Evolutionary conservation across 2,329 filamentous ascomycete species (phyloP).

Genomic region (Magnaporthales sp.): DNA sequence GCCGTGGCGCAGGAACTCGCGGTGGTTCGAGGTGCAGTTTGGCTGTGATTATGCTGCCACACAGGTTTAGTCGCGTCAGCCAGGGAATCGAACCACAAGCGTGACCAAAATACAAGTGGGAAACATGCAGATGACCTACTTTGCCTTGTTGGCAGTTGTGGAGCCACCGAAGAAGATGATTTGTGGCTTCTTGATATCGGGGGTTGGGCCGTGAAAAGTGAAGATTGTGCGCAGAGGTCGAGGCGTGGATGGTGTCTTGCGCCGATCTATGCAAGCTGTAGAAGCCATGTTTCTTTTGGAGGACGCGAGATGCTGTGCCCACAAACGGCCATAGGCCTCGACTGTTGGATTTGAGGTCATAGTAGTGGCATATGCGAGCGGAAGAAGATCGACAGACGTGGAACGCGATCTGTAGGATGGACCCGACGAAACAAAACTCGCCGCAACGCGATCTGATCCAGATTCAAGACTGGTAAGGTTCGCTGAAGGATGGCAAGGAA

Average conservation of each 20-base stretch:
- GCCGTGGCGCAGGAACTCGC: neutral
- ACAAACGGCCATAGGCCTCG: slow-evolving; percentile 2
- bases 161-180: neutral
- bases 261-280: neutral
- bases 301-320: neutral
- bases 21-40: neutral
- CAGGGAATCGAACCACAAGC: neutral
- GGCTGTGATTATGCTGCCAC: neutral
- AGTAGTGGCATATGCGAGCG: slow-evolving; percentile 1
- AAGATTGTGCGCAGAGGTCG: neutral
- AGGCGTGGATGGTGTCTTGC: neutral
- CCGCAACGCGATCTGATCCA: neutral
- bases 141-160: neutral
- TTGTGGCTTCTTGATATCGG: neutral
- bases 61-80: neutral
- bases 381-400: neutral
- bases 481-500: neutral
- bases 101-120: neutral
- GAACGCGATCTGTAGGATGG: neutral
- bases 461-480: neutral
- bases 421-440: neutral
- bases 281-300: neutral
- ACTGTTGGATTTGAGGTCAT: slow-evolving; percentile 4
- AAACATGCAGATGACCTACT: neutral
- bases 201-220: neutral